Evolutionary conservation across 805 yeast species (phyloP).

Genomic region (Priceomyces carsonii): DNA sequence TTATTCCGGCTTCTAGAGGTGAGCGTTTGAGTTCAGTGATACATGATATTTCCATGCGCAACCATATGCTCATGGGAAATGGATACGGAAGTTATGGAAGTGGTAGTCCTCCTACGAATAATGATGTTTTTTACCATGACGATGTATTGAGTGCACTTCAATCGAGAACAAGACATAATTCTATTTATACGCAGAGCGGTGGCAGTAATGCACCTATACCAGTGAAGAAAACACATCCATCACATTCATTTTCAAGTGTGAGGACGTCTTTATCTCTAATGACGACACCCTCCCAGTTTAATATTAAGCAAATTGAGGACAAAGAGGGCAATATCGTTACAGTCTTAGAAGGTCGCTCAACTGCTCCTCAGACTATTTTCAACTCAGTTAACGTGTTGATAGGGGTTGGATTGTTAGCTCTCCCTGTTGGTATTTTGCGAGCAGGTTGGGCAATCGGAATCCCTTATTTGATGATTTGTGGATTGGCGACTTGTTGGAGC

Average conservation of each 20-base stretch:
- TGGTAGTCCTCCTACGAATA: slow-evolving; percentile 11
- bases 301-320: slow-evolving; percentile 65
- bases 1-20: slow-evolving; percentile 67
- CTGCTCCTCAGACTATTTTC: slow-evolving; percentile 75
- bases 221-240: slow-evolving; percentile 29
- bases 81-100: slow-evolving; percentile 11
- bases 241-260: slow-evolving; percentile 47
- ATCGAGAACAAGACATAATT: slow-evolving; percentile 29
- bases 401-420: slow-evolving; percentile 67
- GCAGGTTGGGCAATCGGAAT: slow-evolving; percentile 71
- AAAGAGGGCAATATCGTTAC: slow-evolving; percentile 69
- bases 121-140: slow-evolving; percentile 42
- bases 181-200: slow-evolving; percentile 12
- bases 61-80: slow-evolving; percentile 16
- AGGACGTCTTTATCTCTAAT: slow-evolving; percentile 33
- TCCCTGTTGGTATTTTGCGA: slow-evolving; percentile 63
- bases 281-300: slow-evolving; percentile 50
- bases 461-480: slow-evolving; percentile 58
- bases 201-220: slow-evolving; percentile 18
- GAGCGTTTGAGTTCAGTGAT: slow-evolving; percentile 62
- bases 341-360: slow-evolving; percentile 77
- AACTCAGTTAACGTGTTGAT: slow-evolving; percentile 70
- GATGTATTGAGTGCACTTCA: slow-evolving; percentile 30
- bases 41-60: slow-evolving; percentile 32
- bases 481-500: slow-evolving; percentile 70